Evolutionary conservation across 257 asterid species (phyloP), one percentile per base, ranked within the genome.

Genomic region (Solanum clarkiae): DNA sequence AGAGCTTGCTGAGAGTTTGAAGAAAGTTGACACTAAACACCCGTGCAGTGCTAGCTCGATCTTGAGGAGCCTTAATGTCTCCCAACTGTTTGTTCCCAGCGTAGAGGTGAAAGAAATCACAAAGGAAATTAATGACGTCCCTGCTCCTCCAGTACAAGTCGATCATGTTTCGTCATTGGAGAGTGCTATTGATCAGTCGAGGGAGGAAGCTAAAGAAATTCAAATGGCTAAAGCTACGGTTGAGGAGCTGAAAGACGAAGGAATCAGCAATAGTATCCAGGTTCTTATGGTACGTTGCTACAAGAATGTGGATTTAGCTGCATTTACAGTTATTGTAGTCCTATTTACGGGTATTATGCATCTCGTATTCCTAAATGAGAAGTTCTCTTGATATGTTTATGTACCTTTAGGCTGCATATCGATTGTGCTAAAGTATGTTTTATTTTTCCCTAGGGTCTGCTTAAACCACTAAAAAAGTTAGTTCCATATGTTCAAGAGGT

Each of bases 21-120:
- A 88, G 84, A 90, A 81, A 72, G 85, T 84, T 14, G 86, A 70
- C 5, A 82, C 87, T 5, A 93, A 86, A 40, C 93, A 92, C 83
- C 98, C 97, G 0, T 93, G 99, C 84, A 94, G 95, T 45, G 98
- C 97, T 56, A 95, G 96, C 84, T 90, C 96, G 2, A 91, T 96
- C 44, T 94, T 96, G 18, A 90, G 95, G 91, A 95, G 86, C 85
- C 85, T 94, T 86, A 96, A 92, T 42, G 92, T 88, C 24, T 89
- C 98, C 32, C 90, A 89, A 81, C 57, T 87, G 5, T 45, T 87
- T 29, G 86, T 85, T 82, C 88, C 96, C 47, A 74, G 84, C 84
- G 17, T 75, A 1, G 92, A 88, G 75, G 29, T 80, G 6, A 84
- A 87, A 32, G 84, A 87, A 82, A 72, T 82, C 14, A 29, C 80